Conservation (phyloP, 768 basidiomycete genomes). For the Lactarius psammicola region DNA sequence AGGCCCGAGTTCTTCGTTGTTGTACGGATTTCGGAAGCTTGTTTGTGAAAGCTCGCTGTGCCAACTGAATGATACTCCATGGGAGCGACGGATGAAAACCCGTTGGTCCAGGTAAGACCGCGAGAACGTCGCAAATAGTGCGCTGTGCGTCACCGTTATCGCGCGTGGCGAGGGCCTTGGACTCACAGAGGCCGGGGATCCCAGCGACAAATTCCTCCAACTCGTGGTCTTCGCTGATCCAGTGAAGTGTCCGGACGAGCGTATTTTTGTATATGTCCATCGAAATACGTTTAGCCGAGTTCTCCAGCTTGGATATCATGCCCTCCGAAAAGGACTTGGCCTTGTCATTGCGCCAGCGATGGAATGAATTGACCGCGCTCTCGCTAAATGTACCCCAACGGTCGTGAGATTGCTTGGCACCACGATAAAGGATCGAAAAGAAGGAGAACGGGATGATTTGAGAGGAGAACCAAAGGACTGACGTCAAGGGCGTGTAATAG, state of each 20-base stretch:
- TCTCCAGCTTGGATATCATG: background rate
- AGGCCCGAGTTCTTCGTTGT: background rate
- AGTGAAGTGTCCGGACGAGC: background rate
- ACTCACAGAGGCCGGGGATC: background rate
- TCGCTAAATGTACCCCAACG: background rate
- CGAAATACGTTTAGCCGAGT: background rate
- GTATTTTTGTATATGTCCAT: background rate
- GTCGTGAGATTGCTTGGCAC: background rate
- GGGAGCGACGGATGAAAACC: background rate
- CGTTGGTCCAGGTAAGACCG: conserved; percentile 2
- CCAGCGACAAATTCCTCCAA: background rate
- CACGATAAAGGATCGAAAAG: background rate
- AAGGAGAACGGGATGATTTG: background rate
- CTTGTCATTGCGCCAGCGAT: no score
- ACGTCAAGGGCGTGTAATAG: background rate
- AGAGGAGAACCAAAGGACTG: background rate
- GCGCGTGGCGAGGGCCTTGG: background rate
- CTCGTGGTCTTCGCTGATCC: background rate
- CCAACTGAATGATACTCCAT: background rate
- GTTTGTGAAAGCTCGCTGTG: background rate
- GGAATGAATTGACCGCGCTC: no score
- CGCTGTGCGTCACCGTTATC: background rate
- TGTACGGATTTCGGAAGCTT: background rate
- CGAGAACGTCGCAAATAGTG: background rate
- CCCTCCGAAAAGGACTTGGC: background rate